Conservation (phyloP, 2,329 filamentous ascomycete species). For the Beauveria medogensis region DNA sequence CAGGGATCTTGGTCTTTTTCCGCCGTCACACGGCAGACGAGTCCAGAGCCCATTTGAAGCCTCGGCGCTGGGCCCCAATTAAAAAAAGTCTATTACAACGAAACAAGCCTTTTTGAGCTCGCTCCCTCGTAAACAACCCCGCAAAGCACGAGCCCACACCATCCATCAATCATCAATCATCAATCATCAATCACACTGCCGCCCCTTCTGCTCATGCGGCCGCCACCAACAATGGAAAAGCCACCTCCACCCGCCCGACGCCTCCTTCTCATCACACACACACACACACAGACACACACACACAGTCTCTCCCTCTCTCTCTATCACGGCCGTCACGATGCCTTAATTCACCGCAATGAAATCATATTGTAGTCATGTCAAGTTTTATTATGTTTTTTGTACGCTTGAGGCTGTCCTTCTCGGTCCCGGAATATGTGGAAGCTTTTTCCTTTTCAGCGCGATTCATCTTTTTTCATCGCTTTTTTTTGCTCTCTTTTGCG, state of each 20-base stretch:
- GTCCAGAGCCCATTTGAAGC: background rate
- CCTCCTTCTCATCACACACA: background rate
- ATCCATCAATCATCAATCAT: too few species aligned
- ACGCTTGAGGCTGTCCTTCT: constrained; percentile 7
- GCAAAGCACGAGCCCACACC: background rate
- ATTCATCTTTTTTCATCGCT: background rate
- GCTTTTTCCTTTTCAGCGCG: background rate
- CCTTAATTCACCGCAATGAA: background rate
- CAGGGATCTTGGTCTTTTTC: too few species aligned
- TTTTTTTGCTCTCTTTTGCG: background rate
- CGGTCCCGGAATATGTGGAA: background rate
- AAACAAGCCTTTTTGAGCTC: background rate
- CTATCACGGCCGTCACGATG: background rate
- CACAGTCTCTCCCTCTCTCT: background rate
- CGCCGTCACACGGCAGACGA: too few species aligned
- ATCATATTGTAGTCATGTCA: background rate
- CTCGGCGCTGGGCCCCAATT: background rate
- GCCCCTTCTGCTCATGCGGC: background rate
- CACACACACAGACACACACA: background rate
- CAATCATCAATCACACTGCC: too few species aligned
- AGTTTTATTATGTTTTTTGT: constrained; percentile 9
- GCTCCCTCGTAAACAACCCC: background rate
- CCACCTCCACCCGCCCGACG: background rate
- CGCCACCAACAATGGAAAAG: background rate
- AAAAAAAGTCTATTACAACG: background rate